Base-by-base conservation (phyloP, 805 yeast genomes). In the Clavispora santaluciae region DNA sequence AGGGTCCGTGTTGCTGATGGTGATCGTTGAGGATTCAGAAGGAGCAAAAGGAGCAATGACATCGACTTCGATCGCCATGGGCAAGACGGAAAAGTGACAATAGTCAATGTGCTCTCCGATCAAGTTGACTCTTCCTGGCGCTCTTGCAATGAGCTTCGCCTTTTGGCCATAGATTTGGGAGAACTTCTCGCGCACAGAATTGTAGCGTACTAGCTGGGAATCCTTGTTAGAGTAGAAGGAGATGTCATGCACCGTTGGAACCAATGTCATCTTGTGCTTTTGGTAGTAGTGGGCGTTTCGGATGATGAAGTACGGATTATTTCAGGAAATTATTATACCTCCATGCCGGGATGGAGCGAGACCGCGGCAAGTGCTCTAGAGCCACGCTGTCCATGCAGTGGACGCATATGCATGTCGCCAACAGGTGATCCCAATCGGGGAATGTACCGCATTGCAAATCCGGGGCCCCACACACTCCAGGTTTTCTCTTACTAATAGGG, bases 51-150 rank as follows among this genome's bases (percentile, higher is more conserved):
- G 86, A 47, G 77, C 75, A 36, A 80, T 59, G 39, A 81, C 75
- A 51, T 81, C 86, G 16, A 64, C 71, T 34, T 79, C 83, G 26
- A 83, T 76, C 3, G 90, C 88, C 81, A 83, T 77, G 13, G 89
- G 89, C 49, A 83, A 68, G 9, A 79, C 84, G 6, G 86, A 72
- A 56, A 78, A 83, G 51, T 75, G 72, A 48, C 77, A 75, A 56
- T 82, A 83, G 61, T 83, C 89, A 41, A 83, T 77, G 55, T 83
- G 90, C 49, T 83, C 89, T 26, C 90, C 89, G 41, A 83, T 79
- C 43, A 83, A 63, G 56, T 82, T 83, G 39, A 83, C 89, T 50
- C 90, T 65, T 23, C 89, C 89, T n/a, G 90, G 89, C 12, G 85
- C 76, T 38, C 88, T 67, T 17, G 80, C 64, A 28, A 78, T 59